Evolutionary conservation across 257 asterid genomes (phyloP).

Genomic region (Buddleja alternifolia): DNA sequence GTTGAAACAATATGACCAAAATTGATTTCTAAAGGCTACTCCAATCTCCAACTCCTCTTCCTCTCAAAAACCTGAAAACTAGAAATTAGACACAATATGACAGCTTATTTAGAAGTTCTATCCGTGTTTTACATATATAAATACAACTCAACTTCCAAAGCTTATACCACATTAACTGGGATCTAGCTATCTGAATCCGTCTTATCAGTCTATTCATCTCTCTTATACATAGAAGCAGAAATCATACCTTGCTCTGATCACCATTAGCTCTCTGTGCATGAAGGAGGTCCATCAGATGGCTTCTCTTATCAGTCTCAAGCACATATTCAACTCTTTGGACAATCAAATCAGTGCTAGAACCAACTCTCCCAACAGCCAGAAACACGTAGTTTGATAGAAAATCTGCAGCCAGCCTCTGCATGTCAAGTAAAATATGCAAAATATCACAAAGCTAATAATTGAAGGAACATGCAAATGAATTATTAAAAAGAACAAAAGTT

Average conservation of each 20-base stretch:
- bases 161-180: neutral
- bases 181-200: conserved; percentile 8
- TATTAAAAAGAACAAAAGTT: neutral
- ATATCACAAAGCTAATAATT: conserved; percentile 24
- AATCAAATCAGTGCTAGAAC: conserved; percentile 96
- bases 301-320: conserved; percentile 91
- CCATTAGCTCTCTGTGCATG: conserved; percentile 87
- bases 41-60: conserved; percentile 11
- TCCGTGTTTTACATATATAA: neutral
- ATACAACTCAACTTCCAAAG: neutral
- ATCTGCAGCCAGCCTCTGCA: conserved; percentile 85
- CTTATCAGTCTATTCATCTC: neutral
- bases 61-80: neutral
- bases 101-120: neutral
- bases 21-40: conserved; percentile 15
- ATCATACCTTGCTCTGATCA: conserved; percentile 72
- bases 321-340: conserved; percentile 96
- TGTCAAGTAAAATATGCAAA: conserved; percentile 37
- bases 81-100: neutral
- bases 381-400: conserved; percentile 75
- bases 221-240: neutral
- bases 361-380: conserved; percentile 98
- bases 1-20: neutral
- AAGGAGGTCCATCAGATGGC: conserved; percentile 98
- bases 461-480: conserved; percentile 11